These are phyloP conservation scores for Colletotrichum coccodes DNA, from an alignment of 2,329 filamentous ascomycete genomes.

Conservation along the genomic window DNA sequence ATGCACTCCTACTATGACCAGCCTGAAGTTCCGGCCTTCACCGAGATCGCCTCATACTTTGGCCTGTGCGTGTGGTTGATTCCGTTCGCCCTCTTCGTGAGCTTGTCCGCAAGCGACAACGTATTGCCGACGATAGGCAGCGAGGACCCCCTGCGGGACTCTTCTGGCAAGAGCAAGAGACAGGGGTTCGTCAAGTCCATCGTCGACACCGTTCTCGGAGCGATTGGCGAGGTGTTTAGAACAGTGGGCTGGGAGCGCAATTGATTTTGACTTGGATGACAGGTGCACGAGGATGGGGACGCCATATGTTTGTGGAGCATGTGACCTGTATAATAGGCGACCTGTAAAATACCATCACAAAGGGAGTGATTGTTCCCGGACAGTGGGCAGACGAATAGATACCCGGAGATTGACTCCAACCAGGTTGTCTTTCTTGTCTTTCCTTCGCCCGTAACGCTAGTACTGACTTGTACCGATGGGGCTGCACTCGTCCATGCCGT, in stretches of 20 bases:
- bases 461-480: too few species aligned
- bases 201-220: conserved; percentile 66
- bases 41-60: conserved; percentile 95
- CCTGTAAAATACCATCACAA: not conserved
- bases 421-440: not conserved
- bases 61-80: conserved; percentile 97
- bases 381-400: not conserved
- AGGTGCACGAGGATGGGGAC: not conserved
- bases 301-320: not conserved
- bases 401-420: not conserved
- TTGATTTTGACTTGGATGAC: conserved; percentile 1
- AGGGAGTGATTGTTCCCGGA: not conserved
- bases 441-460: not conserved
- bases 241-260: conserved; percentile 32
- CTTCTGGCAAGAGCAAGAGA: conserved; percentile 60
- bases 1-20: conserved; percentile 71
- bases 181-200: conserved; percentile 75
- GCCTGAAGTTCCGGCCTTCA: conserved; percentile 80
- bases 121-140: conserved; percentile 92
- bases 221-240: conserved; percentile 56
- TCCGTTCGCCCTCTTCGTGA: conserved; percentile 94
- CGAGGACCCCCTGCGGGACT: conserved; percentile 64
- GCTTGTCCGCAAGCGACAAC: conserved; percentile 92
- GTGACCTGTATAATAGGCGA: conserved; percentile 9
- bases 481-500: not conserved